Evolutionary conservation across 306 rosid species (phyloP), one percentile per base, ranked within the genome.

Genomic region (Cajanus cajan): DNA sequence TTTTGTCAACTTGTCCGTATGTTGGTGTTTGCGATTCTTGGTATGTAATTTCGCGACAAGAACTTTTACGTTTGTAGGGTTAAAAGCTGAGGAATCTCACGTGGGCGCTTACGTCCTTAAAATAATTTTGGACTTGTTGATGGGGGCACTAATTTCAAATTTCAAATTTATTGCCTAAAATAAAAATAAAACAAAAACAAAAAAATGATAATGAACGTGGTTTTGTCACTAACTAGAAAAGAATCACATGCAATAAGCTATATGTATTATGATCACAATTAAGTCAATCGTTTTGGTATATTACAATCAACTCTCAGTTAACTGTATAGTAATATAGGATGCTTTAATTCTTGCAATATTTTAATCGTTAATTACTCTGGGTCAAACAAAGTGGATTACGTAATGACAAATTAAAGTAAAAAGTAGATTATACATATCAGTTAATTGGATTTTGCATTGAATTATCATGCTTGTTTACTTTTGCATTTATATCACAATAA

Each of bases 381-480:
- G 81, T 77, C 74, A 77, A 66, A 51, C 67, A 51, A 77, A 22
- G 68, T 77, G 57, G 70, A 52, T 77, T 51, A 16, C 67, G 66
- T 37, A 77, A 67, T 77, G 74, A 77, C 81, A 77, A 77, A 77
- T 65, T 51, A 77, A 59, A 77, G 78, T 22, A 21, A 79, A 79
- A 71, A 34, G 72, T 59, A 59, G 22, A 71, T 1, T 24, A 44
- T 34, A 9, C 28, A 15, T 61, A 45, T 33, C 12, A 15, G 41
- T 45, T 69, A 45, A 69, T 70, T 79, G 54, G 48, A 59, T 58
- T 71, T 33, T 19, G 50, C 73, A 45, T 62, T 80, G 52, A 71
- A 77, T 65, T 22, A 39, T 31, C 71, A 80, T 13, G 57, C 36
- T 61, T 64, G n/a, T 50, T 72, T 50, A 39, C 74, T 64, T 72